Evolutionary conservation across 768 basidiomycete species (phyloP), one percentile per base, ranked within the genome.

Genomic region (Boletus rex-veris): DNA sequence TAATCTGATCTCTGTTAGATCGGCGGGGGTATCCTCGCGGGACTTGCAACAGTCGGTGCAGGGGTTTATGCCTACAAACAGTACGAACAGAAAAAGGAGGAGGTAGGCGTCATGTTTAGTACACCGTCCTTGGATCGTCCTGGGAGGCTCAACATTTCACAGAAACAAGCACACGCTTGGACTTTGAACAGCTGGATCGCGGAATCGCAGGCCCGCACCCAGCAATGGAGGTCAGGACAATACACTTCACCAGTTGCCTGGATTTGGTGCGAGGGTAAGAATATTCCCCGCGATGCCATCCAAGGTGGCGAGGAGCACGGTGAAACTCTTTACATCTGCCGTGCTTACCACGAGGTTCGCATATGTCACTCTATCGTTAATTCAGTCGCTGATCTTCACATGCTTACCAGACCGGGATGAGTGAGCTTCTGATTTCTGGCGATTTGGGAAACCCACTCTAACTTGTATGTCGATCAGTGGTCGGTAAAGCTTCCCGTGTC

Each of bases 11-110:
- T 40, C 48, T 38, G 37, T 30, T 59, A 89, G 87, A 62, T 88
- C 53, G 88, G 83, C 18, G 88, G 83, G 18, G 87, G 84, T 21
- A 48, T 89, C 28, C 69, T 77, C 35, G 82, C 75, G 1, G 87
- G 84, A 0, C 64, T 72, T n/a, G 82, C 77, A 16, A 62, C 72
- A 21, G 44, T 84, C 16, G 84, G 75, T 50, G 83, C 67, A 8
- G 86, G 83, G 4, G 61, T 72, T 48, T 64, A 63, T 30, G 81
- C 80, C 3, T 82, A 74, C 69, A 82, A 85, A 52, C 56, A 79
- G 3, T 82, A 86, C 57, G 74, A 80, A 58, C 74, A 85, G 58
- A 75, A 71, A 37, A 71, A 81, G 45, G 82, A 86, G 54, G 77
- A 86, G 71, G 85, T 81, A 62, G 28, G 54, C 12, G n/a, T 10